These are phyloP conservation scores for Clarireedia paspali DNA, from an alignment of 2,329 filamentous ascomycete genomes.

Conservation along the genomic window DNA sequence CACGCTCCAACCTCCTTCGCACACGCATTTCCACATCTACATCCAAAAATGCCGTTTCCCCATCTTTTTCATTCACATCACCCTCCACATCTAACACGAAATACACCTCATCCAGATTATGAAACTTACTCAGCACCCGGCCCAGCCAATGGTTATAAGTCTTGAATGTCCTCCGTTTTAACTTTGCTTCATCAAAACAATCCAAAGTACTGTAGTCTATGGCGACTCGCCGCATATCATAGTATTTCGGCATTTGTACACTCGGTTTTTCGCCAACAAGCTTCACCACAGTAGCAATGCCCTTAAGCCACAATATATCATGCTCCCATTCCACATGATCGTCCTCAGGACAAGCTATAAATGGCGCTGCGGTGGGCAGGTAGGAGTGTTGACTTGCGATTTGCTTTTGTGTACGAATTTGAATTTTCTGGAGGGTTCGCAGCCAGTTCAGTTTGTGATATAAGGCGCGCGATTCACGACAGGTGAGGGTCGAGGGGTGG, in stretches of 20 bases:
- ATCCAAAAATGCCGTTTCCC: background rate
- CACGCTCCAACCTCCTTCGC: background rate
- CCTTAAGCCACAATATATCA: slow-evolving; percentile 7
- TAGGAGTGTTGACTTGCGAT: background rate
- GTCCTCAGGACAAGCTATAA: background rate
- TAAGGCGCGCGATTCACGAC: background rate
- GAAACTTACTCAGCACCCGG: background rate
- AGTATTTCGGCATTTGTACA: background rate
- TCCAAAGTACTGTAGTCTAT: slow-evolving; percentile 1
- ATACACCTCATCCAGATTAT: slow-evolving; percentile 1
- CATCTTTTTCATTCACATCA: background rate
- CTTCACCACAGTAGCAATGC: background rate
- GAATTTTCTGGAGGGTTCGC: background rate
- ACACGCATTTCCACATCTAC: background rate
- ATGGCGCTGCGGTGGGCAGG: background rate
- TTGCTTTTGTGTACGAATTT: background rate
- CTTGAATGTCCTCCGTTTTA: background rate
- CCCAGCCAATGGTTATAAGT: background rate
- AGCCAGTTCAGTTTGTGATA: background rate
- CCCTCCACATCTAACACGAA: slow-evolving; percentile 6
- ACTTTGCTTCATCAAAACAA: background rate
- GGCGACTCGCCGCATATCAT: background rate
- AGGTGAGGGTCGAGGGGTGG: background rate
- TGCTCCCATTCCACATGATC: background rate
- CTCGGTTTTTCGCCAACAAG: background rate